These are phyloP conservation scores for Syzygium aromaticum DNA, from an alignment of 345 rosid genomes.

Conservation along the genomic window DNA sequence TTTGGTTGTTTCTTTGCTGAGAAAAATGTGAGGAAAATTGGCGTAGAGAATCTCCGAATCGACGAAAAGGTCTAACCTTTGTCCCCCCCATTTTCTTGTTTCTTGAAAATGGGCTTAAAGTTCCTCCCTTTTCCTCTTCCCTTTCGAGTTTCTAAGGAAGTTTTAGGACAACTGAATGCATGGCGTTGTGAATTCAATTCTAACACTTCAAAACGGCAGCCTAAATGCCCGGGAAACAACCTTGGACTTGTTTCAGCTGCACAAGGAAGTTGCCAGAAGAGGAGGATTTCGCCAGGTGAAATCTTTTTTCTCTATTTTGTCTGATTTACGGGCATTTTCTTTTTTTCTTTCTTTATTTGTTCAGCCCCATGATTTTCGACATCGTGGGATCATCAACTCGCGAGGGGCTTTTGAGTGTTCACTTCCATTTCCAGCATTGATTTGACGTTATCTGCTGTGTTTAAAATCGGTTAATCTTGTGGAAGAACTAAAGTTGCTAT, in stretches of 20 bases:
- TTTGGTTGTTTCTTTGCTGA: background rate
- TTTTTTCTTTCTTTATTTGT: background rate
- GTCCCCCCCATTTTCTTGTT: background rate
- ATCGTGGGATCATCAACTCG: background rate
- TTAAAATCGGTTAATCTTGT: background rate
- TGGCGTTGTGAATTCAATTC: background rate
- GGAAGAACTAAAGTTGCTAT: background rate
- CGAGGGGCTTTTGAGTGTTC: background rate
- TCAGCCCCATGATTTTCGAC: background rate
- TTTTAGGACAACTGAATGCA: background rate
- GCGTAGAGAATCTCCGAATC: background rate
- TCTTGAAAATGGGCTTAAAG: background rate
- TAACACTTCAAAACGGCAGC: background rate
- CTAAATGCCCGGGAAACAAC: slow-evolving; percentile 2
- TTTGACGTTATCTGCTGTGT: background rate
- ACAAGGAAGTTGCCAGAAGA: slow-evolving; percentile 7
- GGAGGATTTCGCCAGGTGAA: slow-evolving; percentile 9
- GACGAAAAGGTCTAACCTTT: background rate
- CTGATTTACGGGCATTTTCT: background rate
- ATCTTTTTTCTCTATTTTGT: too few relatives aligned
- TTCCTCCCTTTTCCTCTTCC: background rate
- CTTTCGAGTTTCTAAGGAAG: background rate
- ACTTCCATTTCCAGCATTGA: background rate
- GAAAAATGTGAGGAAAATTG: background rate
- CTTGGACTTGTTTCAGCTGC: slow-evolving; percentile 3